Base-by-base conservation (phyloP, 495 filamentous ascomycete species). In the Podospora pseudoanserina region DNA sequence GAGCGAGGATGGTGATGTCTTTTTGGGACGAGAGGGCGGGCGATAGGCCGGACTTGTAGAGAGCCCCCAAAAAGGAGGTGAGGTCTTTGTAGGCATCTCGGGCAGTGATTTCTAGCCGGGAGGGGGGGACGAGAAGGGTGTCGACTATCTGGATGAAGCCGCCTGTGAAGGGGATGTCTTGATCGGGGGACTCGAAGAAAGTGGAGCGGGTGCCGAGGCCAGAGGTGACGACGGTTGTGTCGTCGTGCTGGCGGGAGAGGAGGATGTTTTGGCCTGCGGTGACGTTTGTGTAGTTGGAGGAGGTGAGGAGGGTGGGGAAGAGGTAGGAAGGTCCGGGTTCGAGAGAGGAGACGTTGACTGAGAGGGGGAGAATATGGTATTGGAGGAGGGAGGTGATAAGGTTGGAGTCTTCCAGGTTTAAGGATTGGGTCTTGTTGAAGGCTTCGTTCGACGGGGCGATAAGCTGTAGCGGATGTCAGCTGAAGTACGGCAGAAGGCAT, bases 61-160 rank as follows among this genome's bases (percentile, higher is more conserved):
- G 72, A 15, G 89, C 87, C 44, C 84, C 86, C 64, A 78, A 76
- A 44, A 85, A 75, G 30, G 84, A 77, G 26, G 85, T 88, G 19
- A 90, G 81, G 67, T 87, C 84, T 30, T 68, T 64, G 68, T 78
- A 75, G 13, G 79, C 78, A 1, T 75, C 65, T 16, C 85, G 83
- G 15, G 75, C 53, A 4, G 86, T 87, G 18, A 76, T 74, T 32
- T 80, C 77, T 67, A 88, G 72, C 62, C 83, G 84, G 63, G 74
- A 66, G 0, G 89, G 89, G 34, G 89, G 79, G 26, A 81, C 78
- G 15, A 89, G 80, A 63, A 88, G 76, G 9, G 70, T 77, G 74
- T 90, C 83, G 72, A 91, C 84, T 57, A 90, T 73, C 73, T 91
- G 89, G 34, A 89, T 78, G 7, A 88, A 78, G 65, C 88, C 89